Percentiles rank a stretch among this genome's conserved stretches.
Conservation (phyloP, 345 rosid species). For the Salix brachista region DNA sequence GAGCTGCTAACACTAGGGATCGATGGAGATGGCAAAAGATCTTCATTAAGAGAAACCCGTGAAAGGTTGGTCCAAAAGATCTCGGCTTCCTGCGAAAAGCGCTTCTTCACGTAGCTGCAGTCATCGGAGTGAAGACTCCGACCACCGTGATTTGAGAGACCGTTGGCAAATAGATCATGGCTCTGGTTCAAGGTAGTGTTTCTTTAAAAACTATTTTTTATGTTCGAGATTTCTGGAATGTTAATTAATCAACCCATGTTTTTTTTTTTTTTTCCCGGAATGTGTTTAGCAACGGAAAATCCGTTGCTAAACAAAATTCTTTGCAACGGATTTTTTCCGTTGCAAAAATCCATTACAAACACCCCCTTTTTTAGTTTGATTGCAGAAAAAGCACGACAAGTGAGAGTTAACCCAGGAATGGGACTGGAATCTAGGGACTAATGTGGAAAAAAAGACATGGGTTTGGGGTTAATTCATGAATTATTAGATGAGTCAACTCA, state of each 20-base stretch:
- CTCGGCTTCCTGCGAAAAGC: conserved; percentile 55
- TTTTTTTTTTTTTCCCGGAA: too few relatives aligned
- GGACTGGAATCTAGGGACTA: conserved; percentile 27
- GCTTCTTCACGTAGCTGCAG: conserved; percentile 46
- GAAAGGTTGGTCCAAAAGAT: conserved; percentile 48
- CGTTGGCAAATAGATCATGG: conserved; percentile 31
- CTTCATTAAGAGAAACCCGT: conserved; percentile 41
- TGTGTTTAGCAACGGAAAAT: too few relatives aligned
- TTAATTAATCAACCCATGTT: too few relatives aligned
- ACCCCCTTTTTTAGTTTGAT: too few relatives aligned
- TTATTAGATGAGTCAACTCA: too few relatives aligned
- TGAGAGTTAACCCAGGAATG: conserved; percentile 47
- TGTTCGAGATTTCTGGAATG: background rate
- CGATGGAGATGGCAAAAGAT: conserved; percentile 44
- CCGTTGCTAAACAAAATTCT: too few relatives aligned
- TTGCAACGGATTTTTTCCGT: too few relatives aligned
- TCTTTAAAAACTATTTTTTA: background rate
- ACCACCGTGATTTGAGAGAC: conserved; percentile 35
- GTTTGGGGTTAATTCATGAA: too few relatives aligned
- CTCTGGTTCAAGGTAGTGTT: conserved; percentile 40
- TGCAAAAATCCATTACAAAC: too few relatives aligned
- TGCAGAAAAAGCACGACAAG: conserved; percentile 52
- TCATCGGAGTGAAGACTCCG: conserved; percentile 70
- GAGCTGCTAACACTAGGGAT: conserved; percentile 59
- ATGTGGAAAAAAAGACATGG: too few relatives aligned